phyloP scores from a whole-genome alignment of 192 early-diverging fungal genomes.

The Linnemannia elongata region DNA sequence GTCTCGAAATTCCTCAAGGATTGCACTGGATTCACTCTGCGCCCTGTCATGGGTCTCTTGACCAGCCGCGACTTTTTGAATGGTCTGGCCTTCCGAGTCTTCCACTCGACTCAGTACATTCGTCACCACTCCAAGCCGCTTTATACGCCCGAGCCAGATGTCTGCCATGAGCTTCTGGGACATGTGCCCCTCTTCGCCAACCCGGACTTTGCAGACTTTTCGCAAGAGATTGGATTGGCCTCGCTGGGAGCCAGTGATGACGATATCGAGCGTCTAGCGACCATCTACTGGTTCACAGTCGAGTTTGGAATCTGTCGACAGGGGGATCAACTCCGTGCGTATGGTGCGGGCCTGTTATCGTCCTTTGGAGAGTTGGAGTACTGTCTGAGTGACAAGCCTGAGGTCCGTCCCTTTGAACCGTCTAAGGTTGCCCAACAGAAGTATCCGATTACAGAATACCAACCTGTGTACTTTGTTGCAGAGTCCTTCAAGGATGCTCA shows the following conservation, averaged over 20 bases:
- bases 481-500: constrained; percentile 95
- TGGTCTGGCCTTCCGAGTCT: constrained; percentile 94
- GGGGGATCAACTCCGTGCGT: constrained; percentile 80
- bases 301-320: constrained; percentile 94
- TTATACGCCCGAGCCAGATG: constrained; percentile 95
- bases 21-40: constrained; percentile 93
- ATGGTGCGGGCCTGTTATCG: constrained; percentile 91
- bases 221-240: constrained; percentile 94
- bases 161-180: constrained; percentile 95
- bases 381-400: constrained; percentile 82
- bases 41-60: constrained; percentile 94
- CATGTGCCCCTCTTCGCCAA: constrained; percentile 87
- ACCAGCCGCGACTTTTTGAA: constrained; percentile 95
- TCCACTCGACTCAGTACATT: constrained; percentile 97
- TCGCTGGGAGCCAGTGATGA: constrained; percentile 91
- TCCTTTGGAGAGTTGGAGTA: constrained; percentile 98
- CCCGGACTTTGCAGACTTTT: constrained; percentile 93
- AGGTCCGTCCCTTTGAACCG: constrained; percentile 87
- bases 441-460: constrained; percentile 94
- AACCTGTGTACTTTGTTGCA: constrained; percentile 95
- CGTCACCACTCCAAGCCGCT: constrained; percentile 91
- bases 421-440: constrained; percentile 74
- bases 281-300: constrained; percentile 93
- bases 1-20: constrained; percentile 93
- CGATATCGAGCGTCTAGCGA: constrained; percentile 90